phyloP scores from a whole-genome alignment of 2,329 filamentous ascomycete species.

The Penicillium rolfsii region DNA sequence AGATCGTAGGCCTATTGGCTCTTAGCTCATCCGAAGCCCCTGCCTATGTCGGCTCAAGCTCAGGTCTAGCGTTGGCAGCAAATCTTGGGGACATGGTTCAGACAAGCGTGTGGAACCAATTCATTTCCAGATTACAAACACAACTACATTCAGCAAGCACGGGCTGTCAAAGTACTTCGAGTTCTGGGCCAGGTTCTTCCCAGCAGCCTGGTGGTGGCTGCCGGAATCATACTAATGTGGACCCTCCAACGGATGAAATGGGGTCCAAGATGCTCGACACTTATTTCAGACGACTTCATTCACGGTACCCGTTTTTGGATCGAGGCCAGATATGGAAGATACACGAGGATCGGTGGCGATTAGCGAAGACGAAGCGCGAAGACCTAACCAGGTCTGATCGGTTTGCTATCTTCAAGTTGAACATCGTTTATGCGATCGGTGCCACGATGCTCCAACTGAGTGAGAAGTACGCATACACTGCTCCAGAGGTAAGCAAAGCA shows the following conservation, averaged over 20 bases:
- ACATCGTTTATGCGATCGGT: constrained; percentile 58
- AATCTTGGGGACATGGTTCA: constrained; percentile 59
- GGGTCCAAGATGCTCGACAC: constrained; percentile 50
- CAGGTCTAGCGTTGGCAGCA: constrained; percentile 54
- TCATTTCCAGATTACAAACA: constrained; percentile 39
- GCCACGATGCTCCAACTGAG: constrained; percentile 54
- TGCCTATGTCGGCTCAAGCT: constrained; percentile 56
- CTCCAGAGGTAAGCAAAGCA: constrained; percentile 44
- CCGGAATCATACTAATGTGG: constrained; percentile 47
- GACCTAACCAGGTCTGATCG: constrained; percentile 41
- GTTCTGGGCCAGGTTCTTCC: constrained; percentile 12
- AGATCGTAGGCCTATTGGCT: constrained; percentile 56
- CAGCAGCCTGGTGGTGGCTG: constrained; percentile 21
- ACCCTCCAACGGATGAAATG: constrained; percentile 53
- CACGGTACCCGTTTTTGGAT: constrained; percentile 56
- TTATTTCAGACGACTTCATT: constrained; percentile 53
- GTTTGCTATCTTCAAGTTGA: constrained; percentile 56
- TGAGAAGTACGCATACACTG: constrained; percentile 49
- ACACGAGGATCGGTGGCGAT: constrained; percentile 47
- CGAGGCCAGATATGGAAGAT: constrained; percentile 50
- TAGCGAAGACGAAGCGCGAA: constrained; percentile 42
- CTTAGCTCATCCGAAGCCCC: constrained; percentile 51
- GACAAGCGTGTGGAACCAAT: constrained; percentile 58
- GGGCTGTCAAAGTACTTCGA: constrained; percentile 14
- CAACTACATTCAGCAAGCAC: constrained; percentile 18